Base-by-base conservation (phyloP, 768 basidiomycete species). In the Leccinum fibrillosum region DNA sequence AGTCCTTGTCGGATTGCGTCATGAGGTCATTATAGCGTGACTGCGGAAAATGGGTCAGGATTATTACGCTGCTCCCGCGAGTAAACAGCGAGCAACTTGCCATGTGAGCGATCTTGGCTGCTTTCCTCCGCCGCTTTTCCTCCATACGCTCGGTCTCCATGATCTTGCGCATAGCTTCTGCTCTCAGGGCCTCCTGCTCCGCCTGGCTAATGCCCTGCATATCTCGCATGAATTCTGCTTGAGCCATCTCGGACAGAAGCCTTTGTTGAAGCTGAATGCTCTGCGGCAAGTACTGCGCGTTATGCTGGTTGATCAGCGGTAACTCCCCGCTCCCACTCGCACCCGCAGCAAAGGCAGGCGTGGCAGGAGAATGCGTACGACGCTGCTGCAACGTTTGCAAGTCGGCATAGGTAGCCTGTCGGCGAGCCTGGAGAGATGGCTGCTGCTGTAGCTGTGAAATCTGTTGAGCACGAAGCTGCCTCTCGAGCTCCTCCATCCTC, bases 1-100 rank as follows among this genome's bases (percentile, higher is more conserved):
- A 99, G 69, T 98, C 97, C 76, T 98, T 98, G 80, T 99, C 97
- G 11, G 92, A 94, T 74, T 94, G 93, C 3, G 93, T 94, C 94
- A 96, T 96, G 37, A 95, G 80, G 71, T 94, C 92, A 64, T 96
- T 96, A 69, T 94, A 94, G 59, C 91, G 86, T 59, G 94, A 85
- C 93, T 94, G 53, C 9, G 62, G 19, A 48, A 28, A 19, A 34
- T 1, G 3, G 26, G 42, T 57, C 25, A 49, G 4, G 17, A 35
- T 61, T n/a, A 55, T 61, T 11, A 55, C 21, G 45, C 19, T 12
- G 3, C 23, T 52, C 13, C 42, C 19, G n/a, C 17, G 30, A 39
- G 26, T 51, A 42, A 50, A 52, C 5, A 30, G 42, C 39, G 35
- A 42, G 8, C 5, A 32, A 74, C 78, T 50, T 65, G 88, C 93